Conservation (phyloP, 2,329 filamentous ascomycete genomes). For the Pseudogymnoascus sp. region DNA sequence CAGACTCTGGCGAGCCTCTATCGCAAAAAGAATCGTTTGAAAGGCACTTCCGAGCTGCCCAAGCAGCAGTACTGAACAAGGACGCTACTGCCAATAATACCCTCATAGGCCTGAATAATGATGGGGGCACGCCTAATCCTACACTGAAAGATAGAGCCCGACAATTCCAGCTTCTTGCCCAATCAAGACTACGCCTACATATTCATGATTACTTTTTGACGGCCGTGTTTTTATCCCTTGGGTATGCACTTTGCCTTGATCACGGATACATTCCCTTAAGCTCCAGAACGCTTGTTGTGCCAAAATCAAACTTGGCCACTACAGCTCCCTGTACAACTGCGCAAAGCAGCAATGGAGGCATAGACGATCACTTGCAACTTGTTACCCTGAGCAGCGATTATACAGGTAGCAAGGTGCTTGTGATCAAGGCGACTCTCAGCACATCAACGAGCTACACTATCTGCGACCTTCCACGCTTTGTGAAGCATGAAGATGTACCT, state of each 20-base stretch:
- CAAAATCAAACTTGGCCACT: conserved; percentile 6
- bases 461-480: background rate
- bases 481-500: background rate
- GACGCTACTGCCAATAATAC: background rate
- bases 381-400: conserved; percentile 3
- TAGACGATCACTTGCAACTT: background rate
- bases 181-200: background rate
- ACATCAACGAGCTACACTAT: background rate
- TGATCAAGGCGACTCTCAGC: conserved; percentile 9
- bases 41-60: background rate
- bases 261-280: conserved; percentile 27
- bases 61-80: conserved; percentile 2
- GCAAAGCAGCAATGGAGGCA: background rate
- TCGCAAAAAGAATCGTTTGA: conserved; percentile 4
- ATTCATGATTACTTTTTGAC: conserved; percentile 28
- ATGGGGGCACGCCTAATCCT: conserved; percentile 13
- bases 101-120: conserved; percentile 3
- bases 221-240: conserved; percentile 25
- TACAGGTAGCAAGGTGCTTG: conserved; percentile 4
- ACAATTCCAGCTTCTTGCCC: background rate
- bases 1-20: background rate
- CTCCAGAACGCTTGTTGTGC: conserved; percentile 26
- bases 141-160: conserved; percentile 18
- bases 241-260: conserved; percentile 26
- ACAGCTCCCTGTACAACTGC: background rate